Percentiles rank a stretch among this genome's conserved stretches.
phyloP scores from a whole-genome alignment of 2,329 filamentous ascomycete species.

The Diaporthe nobilis region DNA sequence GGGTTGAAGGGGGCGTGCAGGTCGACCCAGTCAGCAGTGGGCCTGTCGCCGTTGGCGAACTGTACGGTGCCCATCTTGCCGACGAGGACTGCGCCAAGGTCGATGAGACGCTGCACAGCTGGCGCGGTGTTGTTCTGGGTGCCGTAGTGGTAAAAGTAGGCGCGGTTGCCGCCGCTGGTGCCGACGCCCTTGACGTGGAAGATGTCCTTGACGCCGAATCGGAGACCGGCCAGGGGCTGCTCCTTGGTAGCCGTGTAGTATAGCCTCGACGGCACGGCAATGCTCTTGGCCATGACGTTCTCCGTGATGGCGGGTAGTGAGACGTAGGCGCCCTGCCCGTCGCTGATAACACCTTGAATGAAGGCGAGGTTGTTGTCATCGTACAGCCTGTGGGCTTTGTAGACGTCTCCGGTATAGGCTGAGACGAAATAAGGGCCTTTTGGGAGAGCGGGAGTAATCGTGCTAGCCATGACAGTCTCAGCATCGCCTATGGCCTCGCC shows the following conservation, averaged over 20 bases:
- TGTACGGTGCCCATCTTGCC: constrained; percentile 63
- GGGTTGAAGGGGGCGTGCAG: constrained; percentile 60
- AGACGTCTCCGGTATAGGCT: constrained; percentile 48
- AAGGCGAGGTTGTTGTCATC: constrained; percentile 53
- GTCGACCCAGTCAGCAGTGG: constrained; percentile 64
- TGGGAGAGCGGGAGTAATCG: constrained; percentile 35
- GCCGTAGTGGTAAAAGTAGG: constrained; percentile 70
- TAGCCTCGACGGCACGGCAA: constrained; percentile 71
- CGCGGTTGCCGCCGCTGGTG: constrained; percentile 69
- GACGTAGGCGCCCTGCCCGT: constrained; percentile 50
- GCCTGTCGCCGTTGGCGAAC: constrained; percentile 59
- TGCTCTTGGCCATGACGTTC: constrained; percentile 48
- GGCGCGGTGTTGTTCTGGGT: constrained; percentile 62
- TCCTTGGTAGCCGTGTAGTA: constrained; percentile 67
- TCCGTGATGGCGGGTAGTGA: constrained; percentile 50
- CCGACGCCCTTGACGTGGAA: constrained; percentile 64
- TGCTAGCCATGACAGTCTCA: background rate
- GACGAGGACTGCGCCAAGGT: constrained; percentile 68
- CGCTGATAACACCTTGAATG: constrained; percentile 50
- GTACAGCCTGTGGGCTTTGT: constrained; percentile 55
- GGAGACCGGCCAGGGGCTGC: constrained; percentile 72
- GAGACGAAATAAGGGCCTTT: constrained; percentile 55
- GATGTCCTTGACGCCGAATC: constrained; percentile 75
- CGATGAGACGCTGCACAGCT: constrained; percentile 69
- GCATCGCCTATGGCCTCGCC: background rate